A percentile compares a stretch with the other conserved stretches of the same genome.
Conservation (phyloP, 1,139 yeast genomes). For the Candida gigantensis region DNA sequence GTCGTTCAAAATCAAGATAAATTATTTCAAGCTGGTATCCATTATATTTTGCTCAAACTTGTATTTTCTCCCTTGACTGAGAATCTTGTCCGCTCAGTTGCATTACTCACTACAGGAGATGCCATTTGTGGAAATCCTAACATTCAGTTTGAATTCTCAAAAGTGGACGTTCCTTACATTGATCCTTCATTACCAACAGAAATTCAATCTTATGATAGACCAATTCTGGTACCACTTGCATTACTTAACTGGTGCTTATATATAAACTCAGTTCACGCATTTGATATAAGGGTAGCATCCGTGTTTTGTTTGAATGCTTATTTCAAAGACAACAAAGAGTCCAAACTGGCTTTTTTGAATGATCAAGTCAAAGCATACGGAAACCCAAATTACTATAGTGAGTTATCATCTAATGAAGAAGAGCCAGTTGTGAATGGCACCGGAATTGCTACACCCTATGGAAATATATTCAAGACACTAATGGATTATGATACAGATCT, state of each 20-base stretch:
- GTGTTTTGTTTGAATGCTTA: slow-evolving; percentile 66
- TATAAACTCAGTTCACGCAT: slow-evolving; percentile 79
- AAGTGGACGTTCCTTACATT: slow-evolving; percentile 86
- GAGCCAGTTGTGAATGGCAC: slow-evolving; percentile 11
- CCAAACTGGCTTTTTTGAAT: slow-evolving; percentile 59
- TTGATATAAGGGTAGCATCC: slow-evolving; percentile 78
- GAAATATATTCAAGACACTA: slow-evolving; percentile 65
- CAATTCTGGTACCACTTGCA: slow-evolving; percentile 71
- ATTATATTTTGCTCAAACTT: slow-evolving; percentile 64
- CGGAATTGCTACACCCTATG: slow-evolving; percentile 27
- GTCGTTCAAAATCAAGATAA: slow-evolving; percentile 62
- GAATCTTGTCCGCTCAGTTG: slow-evolving; percentile 59
- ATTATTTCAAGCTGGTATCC: slow-evolving; percentile 62
- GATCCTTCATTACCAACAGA: slow-evolving; percentile 75
- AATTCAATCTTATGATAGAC: slow-evolving; percentile 31
- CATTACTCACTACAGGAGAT: slow-evolving; percentile 76
- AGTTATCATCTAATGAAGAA: slow-evolving; percentile 11
- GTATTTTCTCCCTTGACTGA: slow-evolving; percentile 69
- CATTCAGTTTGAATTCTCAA: slow-evolving; percentile 69
- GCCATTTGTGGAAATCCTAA: slow-evolving; percentile 64
- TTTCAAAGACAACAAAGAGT: slow-evolving; percentile 63
- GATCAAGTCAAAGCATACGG: slow-evolving; percentile 60
- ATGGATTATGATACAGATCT: slow-evolving; percentile 78
- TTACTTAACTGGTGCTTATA: slow-evolving; percentile 79
- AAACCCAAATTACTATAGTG: slow-evolving; percentile 22